A percentile compares a stretch with the other conserved stretches of the same genome.
Evolutionary conservation across 306 rosid species (phyloP).

Genomic region (Gleditsia sinensis): DNA sequence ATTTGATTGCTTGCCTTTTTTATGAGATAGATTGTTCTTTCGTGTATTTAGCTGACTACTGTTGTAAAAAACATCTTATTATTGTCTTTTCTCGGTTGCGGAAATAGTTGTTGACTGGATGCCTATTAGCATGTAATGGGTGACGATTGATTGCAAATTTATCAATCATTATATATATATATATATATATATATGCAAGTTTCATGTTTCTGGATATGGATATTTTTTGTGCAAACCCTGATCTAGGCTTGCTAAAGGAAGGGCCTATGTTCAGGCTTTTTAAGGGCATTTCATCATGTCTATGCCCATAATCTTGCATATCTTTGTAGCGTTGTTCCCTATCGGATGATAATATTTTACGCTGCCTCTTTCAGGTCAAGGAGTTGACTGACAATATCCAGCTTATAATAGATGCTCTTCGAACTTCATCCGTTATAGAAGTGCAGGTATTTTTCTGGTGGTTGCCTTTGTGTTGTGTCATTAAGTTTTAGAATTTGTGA

Average conservation of each 20-base stretch:
- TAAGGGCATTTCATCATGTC: neutral
- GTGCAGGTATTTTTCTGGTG: conserved; percentile 59
- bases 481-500: neutral
- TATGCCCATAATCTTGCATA: neutral
- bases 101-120: conserved; percentile 16
- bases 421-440: conserved; percentile 60
- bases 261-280: neutral
- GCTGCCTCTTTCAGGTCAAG: conserved; percentile 54
- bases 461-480: neutral
- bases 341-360: neutral
- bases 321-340: conserved; percentile 14
- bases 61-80: neutral
- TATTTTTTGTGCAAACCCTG: neutral
- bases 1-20: conserved; percentile 13
- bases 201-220: neutral
- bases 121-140: neutral
- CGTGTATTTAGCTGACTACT: neutral
- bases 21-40: neutral
- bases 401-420: conserved; percentile 65
- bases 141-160: neutral
- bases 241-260: neutral
- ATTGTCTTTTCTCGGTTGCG: neutral
- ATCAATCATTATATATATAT: too few species aligned
- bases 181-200: too few species aligned
- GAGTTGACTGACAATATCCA: conserved; percentile 73